phyloP scores from a whole-genome alignment of 768 basidiomycete species.

The Artomyces pyxidatus region DNA sequence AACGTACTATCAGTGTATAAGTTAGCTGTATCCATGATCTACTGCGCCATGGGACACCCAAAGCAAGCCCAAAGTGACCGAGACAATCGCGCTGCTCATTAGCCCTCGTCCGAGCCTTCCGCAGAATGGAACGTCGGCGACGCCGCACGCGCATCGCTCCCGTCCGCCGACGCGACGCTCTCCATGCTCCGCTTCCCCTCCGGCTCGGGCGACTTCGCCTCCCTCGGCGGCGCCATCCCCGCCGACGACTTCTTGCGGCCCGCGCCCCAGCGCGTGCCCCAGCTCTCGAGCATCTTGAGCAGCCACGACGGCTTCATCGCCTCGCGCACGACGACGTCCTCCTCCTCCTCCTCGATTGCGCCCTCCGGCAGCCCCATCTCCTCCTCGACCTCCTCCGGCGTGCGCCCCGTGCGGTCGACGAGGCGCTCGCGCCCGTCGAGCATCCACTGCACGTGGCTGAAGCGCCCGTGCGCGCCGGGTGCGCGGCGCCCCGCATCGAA shows the following conservation, averaged over 20 bases:
- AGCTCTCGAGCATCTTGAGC: slow-evolving; percentile 67
- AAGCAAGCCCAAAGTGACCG: no score
- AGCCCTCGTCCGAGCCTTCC: background rate
- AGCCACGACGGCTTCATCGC: slow-evolving; percentile 68
- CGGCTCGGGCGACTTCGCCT: background rate
- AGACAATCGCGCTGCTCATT: no score
- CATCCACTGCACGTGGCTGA: slow-evolving; percentile 63
- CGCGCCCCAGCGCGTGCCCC: slow-evolving; percentile 54
- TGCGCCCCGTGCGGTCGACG: slow-evolving; percentile 63
- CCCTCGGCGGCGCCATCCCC: background rate
- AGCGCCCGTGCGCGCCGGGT: slow-evolving; percentile 50
- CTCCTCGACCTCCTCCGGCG: slow-evolving; percentile 72
- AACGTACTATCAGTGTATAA: no score
- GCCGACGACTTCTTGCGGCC: slow-evolving; percentile 13
- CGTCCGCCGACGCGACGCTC: background rate
- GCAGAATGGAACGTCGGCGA: slow-evolving; percentile 2
- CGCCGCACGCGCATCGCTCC: background rate
- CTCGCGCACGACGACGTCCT: slow-evolving; percentile 47
- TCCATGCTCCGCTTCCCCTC: background rate
- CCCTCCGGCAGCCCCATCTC: slow-evolving; percentile 35
- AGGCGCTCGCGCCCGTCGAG: slow-evolving; percentile 52
- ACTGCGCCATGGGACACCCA: no score
- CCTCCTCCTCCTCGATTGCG: slow-evolving; percentile 31
- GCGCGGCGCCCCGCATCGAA: slow-evolving; percentile 54
- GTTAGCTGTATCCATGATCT: no score